A percentile compares a stretch with the other conserved stretches of the same genome.
Evolutionary conservation across 108 stramenopile genomes (phyloP).

Genomic region (Fragilariopsis cylindrus): DNA sequence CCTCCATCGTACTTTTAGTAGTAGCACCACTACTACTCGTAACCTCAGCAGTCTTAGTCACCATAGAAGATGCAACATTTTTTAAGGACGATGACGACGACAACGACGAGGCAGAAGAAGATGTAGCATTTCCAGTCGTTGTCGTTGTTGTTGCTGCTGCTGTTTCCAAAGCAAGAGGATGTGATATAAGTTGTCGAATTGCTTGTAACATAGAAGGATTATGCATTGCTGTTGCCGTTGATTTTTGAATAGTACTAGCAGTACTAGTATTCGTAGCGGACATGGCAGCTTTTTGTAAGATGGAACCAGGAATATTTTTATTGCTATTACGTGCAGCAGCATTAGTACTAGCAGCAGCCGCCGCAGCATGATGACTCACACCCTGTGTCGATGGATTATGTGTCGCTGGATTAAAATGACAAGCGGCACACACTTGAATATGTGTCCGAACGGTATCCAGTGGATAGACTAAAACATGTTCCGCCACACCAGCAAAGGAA

Average conservation of each 20-base stretch:
- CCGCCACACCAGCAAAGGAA: slow-evolving; percentile 91
- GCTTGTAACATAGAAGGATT: slow-evolving; percentile 44
- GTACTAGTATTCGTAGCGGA: background rate
- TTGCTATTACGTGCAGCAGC: background rate
- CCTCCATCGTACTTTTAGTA: slow-evolving; percentile 27
- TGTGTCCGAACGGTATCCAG: slow-evolving; percentile 98
- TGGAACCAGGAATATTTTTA: background rate
- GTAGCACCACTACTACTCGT: background rate
- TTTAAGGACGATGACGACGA: background rate
- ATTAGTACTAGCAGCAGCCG: background rate
- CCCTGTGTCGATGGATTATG: slow-evolving; percentile 5
- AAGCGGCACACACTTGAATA: slow-evolving; percentile 85
- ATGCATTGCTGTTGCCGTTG: background rate
- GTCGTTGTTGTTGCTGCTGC: slow-evolving; percentile 15
- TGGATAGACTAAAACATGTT: slow-evolving; percentile 94
- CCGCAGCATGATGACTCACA: slow-evolving; percentile 1
- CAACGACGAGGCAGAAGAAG: background rate
- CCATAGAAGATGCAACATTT: background rate
- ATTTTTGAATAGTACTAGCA: background rate
- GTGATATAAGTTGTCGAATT: slow-evolving; percentile 48
- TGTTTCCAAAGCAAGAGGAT: slow-evolving; percentile 28
- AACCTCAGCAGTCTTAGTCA: background rate
- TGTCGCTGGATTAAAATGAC: slow-evolving; percentile 26
- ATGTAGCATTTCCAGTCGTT: slow-evolving; percentile 4
- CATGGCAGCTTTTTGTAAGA: slow-evolving; percentile 5